These are phyloP conservation scores for Russula lepida DNA, from an alignment of 768 basidiomycete species.

Conservation along the genomic window DNA sequence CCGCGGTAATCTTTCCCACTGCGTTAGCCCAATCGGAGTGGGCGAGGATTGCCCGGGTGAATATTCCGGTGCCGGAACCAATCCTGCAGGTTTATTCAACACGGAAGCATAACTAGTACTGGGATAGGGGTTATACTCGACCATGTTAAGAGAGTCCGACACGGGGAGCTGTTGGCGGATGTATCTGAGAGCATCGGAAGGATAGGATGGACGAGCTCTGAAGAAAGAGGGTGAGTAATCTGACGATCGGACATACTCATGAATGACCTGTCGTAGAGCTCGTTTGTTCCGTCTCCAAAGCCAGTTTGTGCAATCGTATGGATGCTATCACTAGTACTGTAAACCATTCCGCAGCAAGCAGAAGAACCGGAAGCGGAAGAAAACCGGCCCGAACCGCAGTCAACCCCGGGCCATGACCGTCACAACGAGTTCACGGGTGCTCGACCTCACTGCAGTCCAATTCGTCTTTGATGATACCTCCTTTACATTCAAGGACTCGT, in stretches of 20 bases:
- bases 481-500: constrained; percentile 21
- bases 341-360: constrained; percentile 25
- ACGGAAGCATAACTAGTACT: neutral
- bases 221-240: neutral
- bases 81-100: constrained; percentile 37
- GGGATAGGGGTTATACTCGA: constrained; percentile 44
- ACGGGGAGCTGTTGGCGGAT: constrained; percentile 43
- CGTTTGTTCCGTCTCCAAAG: constrained; percentile 76
- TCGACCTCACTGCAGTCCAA: neutral
- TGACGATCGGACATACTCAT: neutral
- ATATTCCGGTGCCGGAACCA: constrained; percentile 83
- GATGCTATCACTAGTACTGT: constrained; percentile 35
- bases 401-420: neutral
- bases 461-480: neutral
- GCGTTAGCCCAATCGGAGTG: constrained; percentile 45
- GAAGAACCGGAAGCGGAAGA: neutral
- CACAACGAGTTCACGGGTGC: neutral
- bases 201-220: constrained; percentile 82
- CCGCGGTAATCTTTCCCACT: constrained; percentile 50
- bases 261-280: constrained; percentile 64
- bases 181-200: constrained; percentile 46
- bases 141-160: constrained; percentile 45
- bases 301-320: constrained; percentile 64
- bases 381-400: neutral
- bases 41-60: constrained; percentile 71